Evolutionary conservation across 1,284 basidiomycete genomes (phyloP), one percentile per base, ranked within the genome.

Genomic region (Irpex sp.): DNA sequence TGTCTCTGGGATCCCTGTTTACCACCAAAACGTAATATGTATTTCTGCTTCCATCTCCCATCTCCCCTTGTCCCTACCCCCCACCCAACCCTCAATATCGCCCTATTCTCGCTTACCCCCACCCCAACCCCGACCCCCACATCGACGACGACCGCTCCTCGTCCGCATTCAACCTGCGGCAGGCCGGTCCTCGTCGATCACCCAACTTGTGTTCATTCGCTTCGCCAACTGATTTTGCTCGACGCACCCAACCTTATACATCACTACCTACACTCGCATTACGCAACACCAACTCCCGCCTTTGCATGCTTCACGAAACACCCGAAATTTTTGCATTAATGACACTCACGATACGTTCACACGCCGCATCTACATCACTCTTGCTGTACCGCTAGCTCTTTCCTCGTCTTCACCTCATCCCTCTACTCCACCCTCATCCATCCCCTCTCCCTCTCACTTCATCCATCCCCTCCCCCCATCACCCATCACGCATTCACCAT

Each of bases 91-190:
- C 59, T 57, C 64, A 63, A 65, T 62, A 61, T 64, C 67, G 70
- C 72, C 15, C 2, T 15, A n/a, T n/a, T n/a, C n/a, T n/a, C n/a
- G n/a, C n/a, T n/a, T n/a, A n/a, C n/a, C n/a, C n/a, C n/a, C n/a
- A n/a, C n/a, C n/a, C n/a, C n/a, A n/a, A n/a, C n/a, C n/a, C n/a
- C n/a, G n/a, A n/a, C n/a, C n/a, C n/a, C n/a, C n/a, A n/a, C 47
- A 51, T 51, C n/a, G 21, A 19, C 46, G 7, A 17, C 17, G 11
- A 56, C 31, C 9, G 31, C 31, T 26, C 15, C 15, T 35, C 31
- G 26, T 19, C 15, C 54, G 54, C 54, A 56, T 73, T 71, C 72
- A 73, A 72, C 72, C 71, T 73, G 71, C 71, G 68, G 64, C 63
- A 43, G 46, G 33, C 53, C 49, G 19, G n/a, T n/a, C 9, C 1